Evolutionary conservation across 371 early-diverging fungal species (phyloP), one percentile per base, ranked within the genome.

Genomic region (Mucor plumbeus): DNA sequence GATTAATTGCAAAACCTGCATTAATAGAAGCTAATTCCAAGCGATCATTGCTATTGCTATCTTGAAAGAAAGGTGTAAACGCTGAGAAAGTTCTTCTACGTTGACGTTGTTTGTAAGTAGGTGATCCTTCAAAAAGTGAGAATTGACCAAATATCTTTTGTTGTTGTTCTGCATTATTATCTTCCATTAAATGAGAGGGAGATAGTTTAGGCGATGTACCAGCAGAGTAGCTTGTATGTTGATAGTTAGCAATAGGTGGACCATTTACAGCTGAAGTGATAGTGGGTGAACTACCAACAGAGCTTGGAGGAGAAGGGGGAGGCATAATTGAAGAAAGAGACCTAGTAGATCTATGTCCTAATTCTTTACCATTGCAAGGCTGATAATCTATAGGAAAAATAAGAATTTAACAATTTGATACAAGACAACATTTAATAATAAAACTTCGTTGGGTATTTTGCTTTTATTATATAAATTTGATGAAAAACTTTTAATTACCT

Each of bases 91-190:
- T 80, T 40, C 83, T 76, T 40, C 87, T 79, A 77, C 94, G 73
- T 39, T 86, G 78, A 17, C 90, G 78, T 69, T 88, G 87, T 68
- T 90, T 90, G 77, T 88, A 88, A 2, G 84, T 86, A 48, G 87
- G 86, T 0, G 88, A 84, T 7, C 87, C 87, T 50, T 88, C 90
- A 68, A 88, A 87, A 11, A 90, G 81, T 10, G 86, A 81, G 60
- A 89, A 87, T 17, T 82, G 78, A 34, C 86, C 86, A 72, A 84
- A 83, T 36, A 85, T 72, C 15, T 63, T 63, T 66, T 75, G 65
- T 60, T 75, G 65, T 56, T 53, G 68, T 59, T 59, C 59, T 10
- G 47, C 14, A 11, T 61, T 41, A 34, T 59, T 60, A 13, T 59
- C 35, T 61, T 55, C 55, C 0, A 17, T 6, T 11, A 55, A 8